Evolutionary conservation across 768 basidiomycete genomes (phyloP), one percentile per base, ranked within the genome.

Genomic region (Amyloporia xantha): DNA sequence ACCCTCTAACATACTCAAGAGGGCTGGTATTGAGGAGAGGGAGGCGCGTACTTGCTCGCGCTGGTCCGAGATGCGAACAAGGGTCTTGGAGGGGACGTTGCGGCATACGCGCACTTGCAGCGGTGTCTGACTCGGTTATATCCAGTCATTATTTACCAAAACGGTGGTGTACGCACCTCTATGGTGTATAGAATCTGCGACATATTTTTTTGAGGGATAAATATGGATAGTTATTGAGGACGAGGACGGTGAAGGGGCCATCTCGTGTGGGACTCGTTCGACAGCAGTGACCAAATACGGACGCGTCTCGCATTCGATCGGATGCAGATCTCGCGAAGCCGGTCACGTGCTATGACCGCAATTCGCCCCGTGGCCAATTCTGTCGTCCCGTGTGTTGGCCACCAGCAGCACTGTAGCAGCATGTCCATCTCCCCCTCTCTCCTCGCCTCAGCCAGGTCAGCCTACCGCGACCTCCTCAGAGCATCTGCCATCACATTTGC

Each of bases 391-490:
- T 20, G 19, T n/a, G 35, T 25, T 30, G 19, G 44, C 45, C 33
- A 15, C 12, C 7, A 19, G 37, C 19, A 38, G 35, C 38, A 39
- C 38, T 21, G 47, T 21, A n/a, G 9, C 48, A 27, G 15, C 55
- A 64, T 64, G 63, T 58, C 59, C 50, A 48, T 52, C 42, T 49
- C 61, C 6, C 49, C 58, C 26, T 37, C 60, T 7, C 73, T 90
- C 35, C 75, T 68, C 59, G 80, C 84, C 26, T 74, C 79, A 9
- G 84, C 84, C 17, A 79, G 88, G 41, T 74, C 87, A 26, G 84
- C 84, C 13, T 92, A 92, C 59, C 77, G 89, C 27, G 71, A 78
- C 57, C 67, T 90, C 3, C 78, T 81, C 54, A 74, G 88, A 36
- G 82, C 86, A 0, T 78, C 86, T 1, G 63, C 77, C 5, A 59